A percentile compares a stretch with the other conserved stretches of the same genome.
Evolutionary conservation across 2,329 filamentous ascomycete genomes (phyloP).

Genomic region (Aspergillus sp.): DNA sequence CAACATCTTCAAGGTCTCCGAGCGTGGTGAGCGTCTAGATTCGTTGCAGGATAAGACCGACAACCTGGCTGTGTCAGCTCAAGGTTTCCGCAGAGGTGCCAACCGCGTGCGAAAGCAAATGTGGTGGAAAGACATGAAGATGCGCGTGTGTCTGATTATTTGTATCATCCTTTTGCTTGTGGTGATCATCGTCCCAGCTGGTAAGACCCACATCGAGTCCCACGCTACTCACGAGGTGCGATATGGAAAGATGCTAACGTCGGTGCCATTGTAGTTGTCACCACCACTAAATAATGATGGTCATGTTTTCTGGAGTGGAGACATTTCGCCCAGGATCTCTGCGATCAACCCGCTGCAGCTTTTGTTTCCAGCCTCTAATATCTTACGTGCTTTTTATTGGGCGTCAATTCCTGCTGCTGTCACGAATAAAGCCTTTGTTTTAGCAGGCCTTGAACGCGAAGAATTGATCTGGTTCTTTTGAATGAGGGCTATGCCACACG

Average conservation of each 20-base stretch:
- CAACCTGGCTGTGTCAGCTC: constrained; percentile 87
- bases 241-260: constrained; percentile 17
- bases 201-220: constrained; percentile 54
- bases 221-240: background rate
- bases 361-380: constrained; percentile 38
- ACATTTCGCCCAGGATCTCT: constrained; percentile 35
- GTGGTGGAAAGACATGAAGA: constrained; percentile 99
- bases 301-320: constrained; percentile 29
- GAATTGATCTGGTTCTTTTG: constrained; percentile 25
- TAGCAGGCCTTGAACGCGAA: constrained; percentile 29
- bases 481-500: constrained; percentile 27
- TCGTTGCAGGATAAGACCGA: constrained; percentile 89
- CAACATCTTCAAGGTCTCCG: constrained; percentile 95
- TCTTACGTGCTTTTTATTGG: constrained; percentile 35
- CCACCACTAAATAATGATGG: constrained; percentile 34
- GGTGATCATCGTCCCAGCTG: constrained; percentile 90
- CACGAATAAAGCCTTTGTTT: constrained; percentile 29
- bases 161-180: constrained; percentile 89
- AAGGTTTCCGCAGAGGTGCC: constrained; percentile 93
- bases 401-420: constrained; percentile 34
- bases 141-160: constrained; percentile 92
- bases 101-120: constrained; percentile 96
- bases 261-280: constrained; percentile 37
- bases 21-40: constrained; percentile 87
- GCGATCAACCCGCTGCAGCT: constrained; percentile 31